Percentiles rank a stretch among this genome's conserved stretches.
These are phyloP conservation scores for Solanum corneliomulleri DNA, from an alignment of 257 asterid species.

Conservation along the genomic window DNA sequence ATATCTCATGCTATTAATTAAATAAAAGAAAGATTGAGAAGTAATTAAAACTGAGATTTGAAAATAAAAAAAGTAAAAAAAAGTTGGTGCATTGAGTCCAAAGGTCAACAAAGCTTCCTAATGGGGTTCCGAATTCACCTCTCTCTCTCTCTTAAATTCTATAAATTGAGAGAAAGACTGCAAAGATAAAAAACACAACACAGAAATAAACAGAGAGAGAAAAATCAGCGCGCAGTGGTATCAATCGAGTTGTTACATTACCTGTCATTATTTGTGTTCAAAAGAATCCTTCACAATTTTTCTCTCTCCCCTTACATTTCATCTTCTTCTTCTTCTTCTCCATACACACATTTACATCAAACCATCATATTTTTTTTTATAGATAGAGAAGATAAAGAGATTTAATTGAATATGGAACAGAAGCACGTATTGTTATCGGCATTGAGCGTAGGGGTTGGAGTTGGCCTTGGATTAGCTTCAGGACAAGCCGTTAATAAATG, in stretches of 20 bases:
- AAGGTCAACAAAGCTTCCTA: background rate
- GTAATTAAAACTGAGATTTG: background rate
- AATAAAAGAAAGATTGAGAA: background rate
- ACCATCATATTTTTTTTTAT: too few relatives aligned
- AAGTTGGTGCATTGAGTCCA: background rate
- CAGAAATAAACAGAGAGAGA: background rate
- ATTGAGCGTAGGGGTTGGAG: constrained; percentile 84
- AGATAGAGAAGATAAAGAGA: constrained; percentile 13
- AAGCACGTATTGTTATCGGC: constrained; percentile 72
- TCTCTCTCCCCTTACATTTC: background rate
- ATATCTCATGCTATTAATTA: background rate
- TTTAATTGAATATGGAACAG: constrained; percentile 63
- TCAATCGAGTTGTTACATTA: background rate
- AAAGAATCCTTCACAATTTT: background rate
- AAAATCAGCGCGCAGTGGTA: background rate
- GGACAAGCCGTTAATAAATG: constrained; percentile 63
- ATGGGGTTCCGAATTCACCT: background rate
- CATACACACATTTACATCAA: background rate
- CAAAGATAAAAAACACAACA: background rate
- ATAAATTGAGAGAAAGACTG: background rate
- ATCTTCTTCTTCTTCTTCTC: background rate
- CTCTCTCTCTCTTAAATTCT: background rate
- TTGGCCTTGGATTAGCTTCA: constrained; percentile 69
- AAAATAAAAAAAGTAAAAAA: background rate
- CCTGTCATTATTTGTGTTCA: background rate